phyloP scores from a whole-genome alignment of 495 filamentous ascomycete genomes.

The Staphylotrichum tortipilum region DNA sequence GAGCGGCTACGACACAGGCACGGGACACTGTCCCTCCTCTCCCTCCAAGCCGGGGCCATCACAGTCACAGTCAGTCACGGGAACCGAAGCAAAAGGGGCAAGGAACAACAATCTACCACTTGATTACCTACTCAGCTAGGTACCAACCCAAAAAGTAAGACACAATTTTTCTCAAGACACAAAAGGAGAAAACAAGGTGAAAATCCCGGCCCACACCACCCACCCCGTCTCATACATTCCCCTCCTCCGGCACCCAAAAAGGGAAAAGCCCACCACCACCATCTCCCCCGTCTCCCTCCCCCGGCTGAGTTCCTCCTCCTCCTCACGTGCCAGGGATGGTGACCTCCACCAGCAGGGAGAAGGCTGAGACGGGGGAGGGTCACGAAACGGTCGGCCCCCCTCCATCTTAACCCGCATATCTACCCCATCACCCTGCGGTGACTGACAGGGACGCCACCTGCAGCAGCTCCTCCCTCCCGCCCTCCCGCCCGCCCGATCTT shows the following conservation, averaged over 20 bases:
- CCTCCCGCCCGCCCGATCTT: neutral
- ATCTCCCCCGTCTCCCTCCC: neutral
- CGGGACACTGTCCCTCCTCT: too few relatives aligned
- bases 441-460: neutral
- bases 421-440: too few relatives aligned
- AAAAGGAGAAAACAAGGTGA: too few relatives aligned
- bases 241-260: constrained; percentile 19
- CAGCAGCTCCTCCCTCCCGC: constrained; percentile 12
- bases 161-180: too few relatives aligned
- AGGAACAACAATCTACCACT: neutral
- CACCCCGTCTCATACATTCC: neutral
- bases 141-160: neutral
- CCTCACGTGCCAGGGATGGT: neutral
- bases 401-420: too few relatives aligned
- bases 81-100: neutral
- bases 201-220: neutral
- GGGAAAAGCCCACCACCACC: constrained; percentile 16
- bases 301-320: neutral
- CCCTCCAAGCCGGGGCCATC: too few relatives aligned
- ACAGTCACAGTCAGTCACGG: neutral
- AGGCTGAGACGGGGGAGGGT: too few relatives aligned
- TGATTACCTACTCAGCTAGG: neutral
- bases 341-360: too few relatives aligned
- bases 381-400: too few relatives aligned
- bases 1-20: too few relatives aligned